Percentiles rank a stretch among this genome's conserved stretches.
These are phyloP conservation scores for Candida bentonensis DNA, from an alignment of 805 yeast species.

Conservation along the genomic window DNA sequence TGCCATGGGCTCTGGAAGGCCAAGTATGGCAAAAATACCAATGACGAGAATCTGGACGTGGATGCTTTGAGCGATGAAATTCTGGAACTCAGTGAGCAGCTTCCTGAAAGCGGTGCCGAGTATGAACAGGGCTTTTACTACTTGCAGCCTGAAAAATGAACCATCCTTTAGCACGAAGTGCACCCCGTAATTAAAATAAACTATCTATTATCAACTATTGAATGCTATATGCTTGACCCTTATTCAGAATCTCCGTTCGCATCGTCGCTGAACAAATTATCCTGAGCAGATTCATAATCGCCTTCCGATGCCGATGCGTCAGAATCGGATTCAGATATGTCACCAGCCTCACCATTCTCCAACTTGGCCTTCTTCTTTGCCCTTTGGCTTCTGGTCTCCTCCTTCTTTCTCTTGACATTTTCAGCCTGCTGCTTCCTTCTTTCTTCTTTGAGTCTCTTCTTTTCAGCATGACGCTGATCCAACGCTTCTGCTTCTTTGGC, in stretches of 20 bases:
- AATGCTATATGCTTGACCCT: background rate
- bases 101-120: background rate
- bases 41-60: background rate
- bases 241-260: conserved; percentile 8
- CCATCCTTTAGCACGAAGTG: background rate
- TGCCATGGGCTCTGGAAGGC: conserved; percentile 57
- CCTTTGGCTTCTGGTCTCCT: conserved; percentile 50
- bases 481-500: conserved; percentile 43
- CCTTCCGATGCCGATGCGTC: conserved; percentile 6
- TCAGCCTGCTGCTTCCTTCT: conserved; percentile 69
- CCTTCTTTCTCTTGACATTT: conserved; percentile 59
- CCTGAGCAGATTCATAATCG: conserved; percentile 6
- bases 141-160: background rate
- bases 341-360: too few relatives aligned
- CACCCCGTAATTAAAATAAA: background rate
- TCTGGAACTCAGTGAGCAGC: background rate
- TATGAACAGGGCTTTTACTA: background rate
- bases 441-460: conserved; percentile 47
- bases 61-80: background rate
- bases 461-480: conserved; percentile 53
- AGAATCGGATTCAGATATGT: background rate
- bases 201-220: background rate
- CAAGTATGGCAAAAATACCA: background rate
- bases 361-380: conserved; percentile 26
- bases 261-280: conserved; percentile 14